Evolutionary conservation across 345 rosid genomes (phyloP).

Genomic region (Eucalyptus pauciflora): DNA sequence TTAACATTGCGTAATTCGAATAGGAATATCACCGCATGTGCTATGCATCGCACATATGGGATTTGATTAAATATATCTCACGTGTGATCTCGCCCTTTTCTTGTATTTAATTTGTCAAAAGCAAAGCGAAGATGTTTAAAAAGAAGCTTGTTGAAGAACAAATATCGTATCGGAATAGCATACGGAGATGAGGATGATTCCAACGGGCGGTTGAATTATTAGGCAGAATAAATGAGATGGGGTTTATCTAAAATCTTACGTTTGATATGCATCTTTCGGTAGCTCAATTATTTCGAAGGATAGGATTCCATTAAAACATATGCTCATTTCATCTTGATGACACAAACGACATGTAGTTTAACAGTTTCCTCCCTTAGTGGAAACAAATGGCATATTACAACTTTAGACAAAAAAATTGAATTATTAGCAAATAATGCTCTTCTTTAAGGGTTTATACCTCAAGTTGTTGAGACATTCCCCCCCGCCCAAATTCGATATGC

Average conservation of each 20-base stretch:
- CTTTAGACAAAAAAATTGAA: neutral
- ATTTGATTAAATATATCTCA: neutral
- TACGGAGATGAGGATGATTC: neutral
- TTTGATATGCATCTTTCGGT: neutral
- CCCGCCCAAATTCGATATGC: neutral
- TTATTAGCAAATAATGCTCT: conserved; percentile 11
- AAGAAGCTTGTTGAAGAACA: neutral
- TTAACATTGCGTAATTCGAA: neutral
- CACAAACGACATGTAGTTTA: neutral
- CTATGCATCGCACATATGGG: neutral
- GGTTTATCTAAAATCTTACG: neutral
- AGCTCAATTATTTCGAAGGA: conserved; percentile 11
- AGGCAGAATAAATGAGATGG: neutral
- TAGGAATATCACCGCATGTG: neutral
- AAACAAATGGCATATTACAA: conserved; percentile 4
- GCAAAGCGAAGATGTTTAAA: neutral
- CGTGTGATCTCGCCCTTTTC: neutral
- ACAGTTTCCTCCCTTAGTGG: neutral
- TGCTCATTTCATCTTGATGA: neutral
- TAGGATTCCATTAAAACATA: conserved; percentile 7
- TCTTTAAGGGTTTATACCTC: conserved; percentile 4
- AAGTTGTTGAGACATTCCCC: conserved; percentile 20
- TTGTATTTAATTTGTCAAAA: neutral
- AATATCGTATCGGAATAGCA: neutral
- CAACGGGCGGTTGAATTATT: neutral